Conservation (phyloP, 2,329 filamentous ascomycete genomes). For the Cladophialophora immunda region DNA sequence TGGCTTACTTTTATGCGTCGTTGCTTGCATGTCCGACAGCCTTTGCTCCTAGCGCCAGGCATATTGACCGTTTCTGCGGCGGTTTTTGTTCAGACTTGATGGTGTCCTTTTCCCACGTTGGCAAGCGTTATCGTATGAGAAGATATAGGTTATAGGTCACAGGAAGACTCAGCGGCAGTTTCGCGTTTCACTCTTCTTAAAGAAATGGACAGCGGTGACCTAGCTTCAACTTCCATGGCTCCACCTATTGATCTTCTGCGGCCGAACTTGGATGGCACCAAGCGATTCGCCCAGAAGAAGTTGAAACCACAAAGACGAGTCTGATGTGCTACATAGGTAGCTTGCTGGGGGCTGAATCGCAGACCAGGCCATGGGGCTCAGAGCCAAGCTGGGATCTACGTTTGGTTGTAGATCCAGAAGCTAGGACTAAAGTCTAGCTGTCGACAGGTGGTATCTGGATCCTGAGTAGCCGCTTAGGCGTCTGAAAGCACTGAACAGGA, state of each 20-base stretch:
- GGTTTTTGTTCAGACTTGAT: neutral
- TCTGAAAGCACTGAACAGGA: neutral
- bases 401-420: neutral
- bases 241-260: neutral
- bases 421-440: neutral
- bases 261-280: neutral
- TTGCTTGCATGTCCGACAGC: slow-evolving; percentile 19
- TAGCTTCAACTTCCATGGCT: neutral
- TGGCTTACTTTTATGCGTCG: slow-evolving; percentile 23
- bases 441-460: neutral
- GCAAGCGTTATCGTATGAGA: neutral
- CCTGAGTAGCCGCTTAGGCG: neutral
- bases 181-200: neutral
- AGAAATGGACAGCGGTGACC: neutral
- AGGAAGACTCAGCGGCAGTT: neutral
- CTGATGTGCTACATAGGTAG: neutral
- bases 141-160: neutral
- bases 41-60: slow-evolving; percentile 9
- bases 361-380: neutral
- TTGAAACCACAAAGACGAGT: neutral
- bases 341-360: neutral
- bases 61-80: neutral
- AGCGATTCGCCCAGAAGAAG: neutral
- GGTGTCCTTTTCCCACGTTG: neutral
- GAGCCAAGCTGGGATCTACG: neutral